Evolutionary conservation across 371 early-diverging fungal species (phyloP).

Genomic region (Catenaria anguillulae): DNA sequence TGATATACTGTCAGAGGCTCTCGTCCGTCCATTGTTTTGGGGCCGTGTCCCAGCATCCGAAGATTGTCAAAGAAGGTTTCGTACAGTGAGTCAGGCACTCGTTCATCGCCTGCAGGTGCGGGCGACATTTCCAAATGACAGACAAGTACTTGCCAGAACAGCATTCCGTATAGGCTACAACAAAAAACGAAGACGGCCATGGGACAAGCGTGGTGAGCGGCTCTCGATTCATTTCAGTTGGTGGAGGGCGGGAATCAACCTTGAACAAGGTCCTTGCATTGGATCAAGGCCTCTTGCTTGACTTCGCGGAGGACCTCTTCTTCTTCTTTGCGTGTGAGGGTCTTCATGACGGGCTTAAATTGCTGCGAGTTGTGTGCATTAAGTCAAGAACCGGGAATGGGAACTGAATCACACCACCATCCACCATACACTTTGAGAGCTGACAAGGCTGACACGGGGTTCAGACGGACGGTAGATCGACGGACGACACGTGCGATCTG

Average conservation of each 20-base stretch:
- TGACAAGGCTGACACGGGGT: too few species aligned
- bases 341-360: too few species aligned
- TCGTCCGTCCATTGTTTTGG: too few species aligned
- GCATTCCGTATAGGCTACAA: slow-evolving; percentile 5
- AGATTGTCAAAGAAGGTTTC: too few species aligned
- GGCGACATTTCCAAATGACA: slow-evolving; percentile 2
- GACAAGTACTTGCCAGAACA: not conserved
- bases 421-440: too few species aligned
- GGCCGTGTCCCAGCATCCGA: too few species aligned
- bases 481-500: too few species aligned
- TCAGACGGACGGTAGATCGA: too few species aligned
- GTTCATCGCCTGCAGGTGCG: slow-evolving; percentile 4
- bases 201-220: not conserved
- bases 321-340: slow-evolving; percentile 1
- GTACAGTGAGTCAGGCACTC: slow-evolving; percentile 3
- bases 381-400: too few species aligned
- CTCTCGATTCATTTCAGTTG: not conserved
- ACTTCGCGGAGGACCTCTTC: slow-evolving; percentile 1
- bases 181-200: not conserved
- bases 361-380: too few species aligned
- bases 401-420: too few species aligned
- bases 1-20: not conserved
- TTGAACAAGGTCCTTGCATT: slow-evolving; percentile 1
- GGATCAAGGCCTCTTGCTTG: not conserved
- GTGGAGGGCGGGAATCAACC: not conserved